Evolutionary conservation across 148 eudicot genomes (phyloP).

Genomic region (Nyssa sinensis): DNA sequence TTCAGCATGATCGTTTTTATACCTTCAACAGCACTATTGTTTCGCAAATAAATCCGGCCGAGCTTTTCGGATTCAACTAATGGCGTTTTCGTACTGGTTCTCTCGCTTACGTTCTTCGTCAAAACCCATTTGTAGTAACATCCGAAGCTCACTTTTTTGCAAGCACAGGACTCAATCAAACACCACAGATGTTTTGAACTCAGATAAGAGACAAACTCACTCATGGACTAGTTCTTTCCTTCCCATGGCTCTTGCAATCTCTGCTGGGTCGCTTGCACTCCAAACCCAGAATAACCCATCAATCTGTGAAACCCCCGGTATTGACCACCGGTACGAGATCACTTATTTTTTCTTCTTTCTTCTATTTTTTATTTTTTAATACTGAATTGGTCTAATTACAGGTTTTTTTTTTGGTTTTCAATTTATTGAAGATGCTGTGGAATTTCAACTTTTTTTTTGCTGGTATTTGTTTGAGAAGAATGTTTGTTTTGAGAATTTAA

Average conservation of each 20-base stretch:
- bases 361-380: neutral
- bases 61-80: too few relatives aligned
- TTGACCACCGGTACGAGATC: conserved; percentile 28
- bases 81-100: conserved; percentile 51
- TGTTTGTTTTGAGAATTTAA: neutral
- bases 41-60: too few relatives aligned
- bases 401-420: neutral
- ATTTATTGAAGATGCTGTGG: neutral
- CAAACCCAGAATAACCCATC: conserved; percentile 31
- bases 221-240: conserved; percentile 47
- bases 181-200: conserved; percentile 12
- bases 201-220: conserved; percentile 12
- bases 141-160: conserved; percentile 21
- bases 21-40: too few relatives aligned
- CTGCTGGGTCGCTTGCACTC: conserved; percentile 47
- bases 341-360: neutral
- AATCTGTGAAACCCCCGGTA: conserved; percentile 39
- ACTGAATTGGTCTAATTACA: neutral
- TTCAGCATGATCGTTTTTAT: too few relatives aligned
- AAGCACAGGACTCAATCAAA: conserved; percentile 12
- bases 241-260: conserved; percentile 44
- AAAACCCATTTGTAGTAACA: conserved; percentile 32
- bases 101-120: conserved; percentile 55
- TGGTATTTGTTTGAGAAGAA: neutral
- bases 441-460: neutral